phyloP scores from a whole-genome alignment of 1,284 basidiomycete genomes.

The Kwoniella shivajii region DNA sequence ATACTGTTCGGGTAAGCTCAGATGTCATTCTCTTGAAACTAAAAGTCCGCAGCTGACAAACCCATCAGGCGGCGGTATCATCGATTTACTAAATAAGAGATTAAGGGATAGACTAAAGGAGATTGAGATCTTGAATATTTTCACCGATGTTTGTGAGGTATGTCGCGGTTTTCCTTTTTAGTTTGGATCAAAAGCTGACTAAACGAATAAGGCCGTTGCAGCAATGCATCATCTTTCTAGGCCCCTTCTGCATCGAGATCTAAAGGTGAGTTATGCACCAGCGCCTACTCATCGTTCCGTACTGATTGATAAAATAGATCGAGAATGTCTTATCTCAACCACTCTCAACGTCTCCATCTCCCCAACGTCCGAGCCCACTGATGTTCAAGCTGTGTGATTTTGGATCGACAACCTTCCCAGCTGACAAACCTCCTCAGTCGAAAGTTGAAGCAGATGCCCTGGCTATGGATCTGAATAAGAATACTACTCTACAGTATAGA shows the following conservation, averaged over 20 bases:
- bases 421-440: conserved; percentile 67
- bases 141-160: conserved; percentile 86
- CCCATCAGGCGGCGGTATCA: conserved; percentile 84
- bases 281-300: conserved; percentile 7
- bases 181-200: neutral
- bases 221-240: conserved; percentile 90
- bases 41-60: neutral
- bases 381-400: conserved; percentile 97
- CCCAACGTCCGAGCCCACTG: conserved; percentile 56
- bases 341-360: conserved; percentile 57
- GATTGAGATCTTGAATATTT: conserved; percentile 95
- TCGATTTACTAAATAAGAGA: conserved; percentile 98
- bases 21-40: neutral
- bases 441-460: conserved; percentile 80
- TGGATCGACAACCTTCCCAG: conserved; percentile 82
- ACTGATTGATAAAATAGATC: conserved; percentile 57
- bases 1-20: conserved; percentile 68
- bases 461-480: conserved; percentile 88
- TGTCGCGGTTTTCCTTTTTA: too few species aligned
- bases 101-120: conserved; percentile 91
- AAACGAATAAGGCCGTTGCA: conserved; percentile 76
- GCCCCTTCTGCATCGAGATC: conserved; percentile 90
- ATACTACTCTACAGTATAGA: conserved; percentile 93
- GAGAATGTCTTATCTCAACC: conserved; percentile 83
- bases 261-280: conserved; percentile 63